Percentiles rank a stretch among this genome's conserved stretches.
phyloP scores from a whole-genome alignment of 768 basidiomycete genomes.

The Amanita rimosa region DNA sequence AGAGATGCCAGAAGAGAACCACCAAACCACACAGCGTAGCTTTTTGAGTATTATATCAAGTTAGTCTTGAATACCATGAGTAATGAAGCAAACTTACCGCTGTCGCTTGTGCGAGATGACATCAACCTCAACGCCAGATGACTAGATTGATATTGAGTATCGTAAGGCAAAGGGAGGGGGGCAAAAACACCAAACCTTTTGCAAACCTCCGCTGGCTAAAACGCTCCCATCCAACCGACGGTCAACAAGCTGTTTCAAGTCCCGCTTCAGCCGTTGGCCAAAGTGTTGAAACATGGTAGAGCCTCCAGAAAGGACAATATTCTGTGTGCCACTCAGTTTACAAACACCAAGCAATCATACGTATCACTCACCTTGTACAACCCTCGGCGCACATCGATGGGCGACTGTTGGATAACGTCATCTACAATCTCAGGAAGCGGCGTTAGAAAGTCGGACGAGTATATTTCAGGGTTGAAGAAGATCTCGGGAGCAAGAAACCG shows the following conservation, averaged over 20 bases:
- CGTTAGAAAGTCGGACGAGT: constrained; percentile 94
- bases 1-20: constrained; percentile 90
- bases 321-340: constrained; percentile 32
- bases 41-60: constrained; percentile 14
- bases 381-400: constrained; percentile 94
- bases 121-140: constrained; percentile 94
- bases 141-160: constrained; percentile 31
- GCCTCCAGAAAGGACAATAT: constrained; percentile 94
- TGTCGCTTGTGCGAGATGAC: constrained; percentile 98
- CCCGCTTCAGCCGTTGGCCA: constrained; percentile 91
- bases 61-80: constrained; percentile 6
- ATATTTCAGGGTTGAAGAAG: constrained; percentile 99
- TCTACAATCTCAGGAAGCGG: constrained; percentile 96
- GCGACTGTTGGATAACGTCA: constrained; percentile 88
- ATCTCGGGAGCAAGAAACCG: constrained; percentile 99
- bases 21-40: constrained; percentile 97
- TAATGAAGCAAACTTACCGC: constrained; percentile 36
- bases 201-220: constrained; percentile 57
- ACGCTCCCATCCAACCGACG: constrained; percentile 74
- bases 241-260: constrained; percentile 90
- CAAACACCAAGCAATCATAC: not conserved
- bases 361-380: constrained; percentile 68
- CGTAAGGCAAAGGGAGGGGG: constrained; percentile 2
- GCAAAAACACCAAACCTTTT: constrained; percentile 42
- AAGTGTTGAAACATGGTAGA: constrained; percentile 99